Conservation (phyloP, 2,329 filamentous ascomycete genomes). For the Microdochium nivale region DNA sequence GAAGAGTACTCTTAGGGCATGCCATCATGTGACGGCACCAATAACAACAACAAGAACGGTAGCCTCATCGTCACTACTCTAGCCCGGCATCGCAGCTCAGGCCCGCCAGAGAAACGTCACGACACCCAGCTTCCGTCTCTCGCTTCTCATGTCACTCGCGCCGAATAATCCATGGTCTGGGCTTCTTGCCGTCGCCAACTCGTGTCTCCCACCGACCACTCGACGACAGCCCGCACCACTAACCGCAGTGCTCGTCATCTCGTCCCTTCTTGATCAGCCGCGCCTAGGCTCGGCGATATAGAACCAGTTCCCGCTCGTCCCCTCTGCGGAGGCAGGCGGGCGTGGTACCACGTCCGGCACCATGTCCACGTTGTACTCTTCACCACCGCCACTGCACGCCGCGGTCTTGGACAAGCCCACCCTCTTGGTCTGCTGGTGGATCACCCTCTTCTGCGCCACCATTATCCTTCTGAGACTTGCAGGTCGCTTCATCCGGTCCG, state of each 20-base stretch:
- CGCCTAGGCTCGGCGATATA: background rate
- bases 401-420: constrained; percentile 71
- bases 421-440: constrained; percentile 93
- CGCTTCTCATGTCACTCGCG: too few relatives aligned
- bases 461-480: constrained; percentile 77
- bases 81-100: too few relatives aligned
- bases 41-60: too few relatives aligned
- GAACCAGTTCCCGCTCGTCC: constrained; percentile 43
- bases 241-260: background rate
- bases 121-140: too few relatives aligned
- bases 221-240: background rate
- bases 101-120: too few relatives aligned
- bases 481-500: constrained; percentile 79
- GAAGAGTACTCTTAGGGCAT: too few relatives aligned
- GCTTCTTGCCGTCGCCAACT: too few relatives aligned
- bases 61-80: too few relatives aligned
- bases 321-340: constrained; percentile 52
- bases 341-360: constrained; percentile 31
- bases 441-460: constrained; percentile 69
- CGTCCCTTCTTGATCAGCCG: background rate
- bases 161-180: too few relatives aligned
- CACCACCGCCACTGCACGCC: constrained; percentile 37
- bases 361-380: constrained; percentile 46
- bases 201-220: too few relatives aligned
- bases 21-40: too few relatives aligned